Evolutionary conservation across 352 stramenopile genomes (phyloP), one percentile per base, ranked within the genome.

Genomic region (Globisporangium echinulatum): DNA sequence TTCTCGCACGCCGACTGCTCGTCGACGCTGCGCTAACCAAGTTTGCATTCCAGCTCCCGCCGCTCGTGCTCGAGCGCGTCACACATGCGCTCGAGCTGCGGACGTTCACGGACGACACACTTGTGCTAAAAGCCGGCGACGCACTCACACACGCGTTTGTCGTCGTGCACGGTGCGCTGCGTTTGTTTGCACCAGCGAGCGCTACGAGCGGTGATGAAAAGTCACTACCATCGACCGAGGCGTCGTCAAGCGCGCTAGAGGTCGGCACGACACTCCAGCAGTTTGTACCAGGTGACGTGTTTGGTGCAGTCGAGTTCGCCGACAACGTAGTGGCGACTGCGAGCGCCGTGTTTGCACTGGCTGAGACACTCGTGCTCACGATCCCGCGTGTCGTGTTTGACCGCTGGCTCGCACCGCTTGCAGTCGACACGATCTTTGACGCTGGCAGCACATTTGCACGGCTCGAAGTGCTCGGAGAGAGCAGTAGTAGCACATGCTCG

Each of bases 41-140:
- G 51, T 63, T 74, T 39, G 70, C 84, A 37, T 79, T 77, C 55
- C 79, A 89, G 59, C 75, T 88, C 51, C 73, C 79, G 1, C 77
- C 77, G 0, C 49, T 85, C 9, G 71, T 86, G 6, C 58, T 87
- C 13, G 79, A 87, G 37, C 68, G 79, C 1, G 47, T 88, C 6
- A 75, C 68, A 39, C 64, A 85, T 52, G 61, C 66, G 17, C 74
- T 88, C 59, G 61, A 83, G 39, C 44, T 80, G 1, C 59, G 63
- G 3, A 64, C 75, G 3, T 72, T 67, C 47, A n/a, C 58, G 7
- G 9, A 57, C 2, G 47, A 64, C 10, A 36, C 40, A 39, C 37
- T 65, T 54, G 37, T 75, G 46, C 10, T 72, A 15, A 46, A 62
- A 46, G 59, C 49, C 43, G 72, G 71, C 5, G 54, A 68, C 4